Conservation (phyloP, 805 yeast species). For the Jamesozyma lodderae region DNA sequence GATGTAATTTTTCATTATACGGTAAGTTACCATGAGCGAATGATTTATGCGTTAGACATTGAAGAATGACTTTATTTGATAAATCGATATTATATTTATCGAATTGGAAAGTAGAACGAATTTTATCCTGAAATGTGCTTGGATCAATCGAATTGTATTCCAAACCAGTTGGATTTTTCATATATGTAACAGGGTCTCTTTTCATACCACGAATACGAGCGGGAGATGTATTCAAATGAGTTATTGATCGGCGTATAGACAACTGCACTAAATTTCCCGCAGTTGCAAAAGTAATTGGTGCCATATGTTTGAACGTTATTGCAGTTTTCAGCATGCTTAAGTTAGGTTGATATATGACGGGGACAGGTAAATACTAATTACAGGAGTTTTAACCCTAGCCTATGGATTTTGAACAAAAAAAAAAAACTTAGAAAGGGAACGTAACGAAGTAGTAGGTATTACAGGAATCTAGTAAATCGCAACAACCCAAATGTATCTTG, state of each 20-base stretch:
- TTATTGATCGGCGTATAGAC: conserved; percentile 32
- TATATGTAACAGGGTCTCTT: conserved; percentile 55
- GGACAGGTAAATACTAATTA: too few species aligned
- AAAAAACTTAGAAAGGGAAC: too few species aligned
- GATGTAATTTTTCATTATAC: conserved; percentile 75
- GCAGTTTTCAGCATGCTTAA: too few species aligned
- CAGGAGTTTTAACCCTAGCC: too few species aligned
- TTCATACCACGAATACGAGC: conserved; percentile 59
- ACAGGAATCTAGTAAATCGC: too few species aligned
- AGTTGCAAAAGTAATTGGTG: too few species aligned
- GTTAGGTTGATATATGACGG: too few species aligned
- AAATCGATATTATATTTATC: conserved; percentile 31
- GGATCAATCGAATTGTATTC: conserved; percentile 41
- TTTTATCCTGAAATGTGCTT: conserved; percentile 30
- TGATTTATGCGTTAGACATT: conserved; percentile 85
- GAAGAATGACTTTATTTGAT: conserved; percentile 56
- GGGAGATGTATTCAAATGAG: conserved; percentile 36
- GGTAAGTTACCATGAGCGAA: conserved; percentile 89
- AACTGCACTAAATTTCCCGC: too few species aligned
- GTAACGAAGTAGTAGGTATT: too few species aligned
- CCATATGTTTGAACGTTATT: too few species aligned
- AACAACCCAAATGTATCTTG: too few species aligned
- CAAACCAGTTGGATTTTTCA: conserved; percentile 40
- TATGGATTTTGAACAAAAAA: too few species aligned
- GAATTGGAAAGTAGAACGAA: conserved; percentile 19